A percentile compares a stretch with the other conserved stretches of the same genome.
These are phyloP conservation scores for Penicillium sp. DNA, from an alignment of 2,329 filamentous ascomycete species.

Conservation along the genomic window DNA sequence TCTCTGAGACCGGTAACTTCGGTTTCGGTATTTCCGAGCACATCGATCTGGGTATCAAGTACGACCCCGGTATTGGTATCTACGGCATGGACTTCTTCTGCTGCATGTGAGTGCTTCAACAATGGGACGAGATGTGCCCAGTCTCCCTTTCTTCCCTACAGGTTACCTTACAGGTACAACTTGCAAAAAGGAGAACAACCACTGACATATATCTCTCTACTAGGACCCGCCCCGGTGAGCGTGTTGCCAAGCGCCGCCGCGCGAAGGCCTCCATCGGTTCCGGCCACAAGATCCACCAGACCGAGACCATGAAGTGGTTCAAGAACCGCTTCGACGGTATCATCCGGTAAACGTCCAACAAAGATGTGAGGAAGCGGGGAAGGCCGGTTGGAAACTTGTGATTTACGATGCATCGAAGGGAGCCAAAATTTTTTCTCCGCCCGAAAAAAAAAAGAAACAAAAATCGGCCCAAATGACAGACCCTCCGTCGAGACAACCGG, in stretches of 20 bases:
- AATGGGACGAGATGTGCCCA: not conserved
- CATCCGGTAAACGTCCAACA: constrained; percentile 77
- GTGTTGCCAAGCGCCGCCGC: constrained; percentile 93
- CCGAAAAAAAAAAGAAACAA: constrained; percentile 32
- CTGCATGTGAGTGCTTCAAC: constrained; percentile 77
- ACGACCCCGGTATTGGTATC: constrained; percentile 97
- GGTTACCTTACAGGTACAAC: not conserved
- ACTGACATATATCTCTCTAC: constrained; percentile 32
- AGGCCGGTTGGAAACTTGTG: constrained; percentile 38
- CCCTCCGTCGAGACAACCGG: constrained; percentile 25
- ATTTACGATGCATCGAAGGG: constrained; percentile 43
- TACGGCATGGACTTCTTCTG: constrained; percentile 99
- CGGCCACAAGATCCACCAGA: constrained; percentile 89
- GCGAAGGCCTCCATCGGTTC: constrained; percentile 84
- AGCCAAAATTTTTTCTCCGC: constrained; percentile 32
- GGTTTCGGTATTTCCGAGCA: constrained; percentile 99
- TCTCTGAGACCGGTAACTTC: constrained; percentile 99
- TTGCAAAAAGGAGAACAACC: constrained; percentile 23
- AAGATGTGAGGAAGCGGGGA: constrained; percentile 34
- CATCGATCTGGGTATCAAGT: constrained; percentile 99
- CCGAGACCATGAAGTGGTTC: constrained; percentile 98
- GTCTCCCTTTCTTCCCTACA: too few relatives aligned
- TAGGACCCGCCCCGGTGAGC: constrained; percentile 94
- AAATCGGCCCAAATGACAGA: constrained; percentile 30
- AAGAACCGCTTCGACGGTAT: constrained; percentile 97